Base-by-base conservation (phyloP, 352 stramenopile genomes). In the Phytophthora litchii region DNA sequence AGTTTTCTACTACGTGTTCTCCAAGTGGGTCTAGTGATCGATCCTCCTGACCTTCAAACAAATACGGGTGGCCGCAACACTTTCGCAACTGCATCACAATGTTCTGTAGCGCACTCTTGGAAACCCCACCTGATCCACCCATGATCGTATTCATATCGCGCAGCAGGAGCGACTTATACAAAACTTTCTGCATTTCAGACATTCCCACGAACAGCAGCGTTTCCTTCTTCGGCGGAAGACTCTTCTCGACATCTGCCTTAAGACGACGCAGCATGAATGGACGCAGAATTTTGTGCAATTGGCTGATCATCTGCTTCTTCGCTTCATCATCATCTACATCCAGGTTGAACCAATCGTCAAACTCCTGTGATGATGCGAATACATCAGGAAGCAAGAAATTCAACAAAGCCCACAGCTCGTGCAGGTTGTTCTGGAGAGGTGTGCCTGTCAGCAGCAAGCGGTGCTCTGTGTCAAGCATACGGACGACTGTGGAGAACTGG, bases 211-310 rank as follows among this genome's bases (percentile, higher is more conserved):
- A 93, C 27, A 98, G 72, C 59, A 97, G 80, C 9, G 97, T 98
- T 73, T 99, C 97, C 65, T 98, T 96, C 80, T 99, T 99, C 4
- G 95, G 94, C 10, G 95, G 96, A 16, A 99, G 75, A 56, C 79
- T 97, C 65, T 99, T 99, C 64, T 99, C 97, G 3, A 99, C 97
- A 76, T 99, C 97, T 42, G 98, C 97, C 70, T 99, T 99, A 3
- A 99, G 70, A 50, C 97, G 83, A 52, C 97, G 89, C 37, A 99
- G 71, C 78, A 99, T 98, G 75, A 98, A 99, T 1, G 96, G 96
- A 37, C 94, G 79, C 40, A 95, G 63, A 42, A 95, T 95, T 54
- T 92, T 91, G 69, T 95, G 86, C 38, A 95, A 54, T 61, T 95
- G 86, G 4, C 78, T 85, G 34, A 95, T 95, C 85, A 95, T 93